These are phyloP conservation scores for Collariella sp. DNA, from an alignment of 495 filamentous ascomycete species.

Conservation along the genomic window DNA sequence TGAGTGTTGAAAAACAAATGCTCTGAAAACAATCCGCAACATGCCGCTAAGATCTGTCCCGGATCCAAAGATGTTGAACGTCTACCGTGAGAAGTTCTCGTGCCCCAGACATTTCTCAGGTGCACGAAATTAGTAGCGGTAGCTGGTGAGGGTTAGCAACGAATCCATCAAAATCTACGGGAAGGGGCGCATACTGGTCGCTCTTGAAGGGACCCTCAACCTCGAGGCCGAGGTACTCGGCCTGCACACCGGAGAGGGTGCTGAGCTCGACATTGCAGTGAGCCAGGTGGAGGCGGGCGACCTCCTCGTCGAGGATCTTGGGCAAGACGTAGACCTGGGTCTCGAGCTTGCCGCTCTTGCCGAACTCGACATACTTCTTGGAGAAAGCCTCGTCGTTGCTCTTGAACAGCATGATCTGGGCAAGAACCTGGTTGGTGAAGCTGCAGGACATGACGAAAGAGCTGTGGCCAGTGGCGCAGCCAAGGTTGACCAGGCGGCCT, in stretches of 20 bases:
- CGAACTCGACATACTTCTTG: slow-evolving; percentile 92
- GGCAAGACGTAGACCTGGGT: slow-evolving; percentile 94
- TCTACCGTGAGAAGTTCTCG: slow-evolving; percentile 12
- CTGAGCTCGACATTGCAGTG: slow-evolving; percentile 95
- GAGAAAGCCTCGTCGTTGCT: slow-evolving; percentile 76
- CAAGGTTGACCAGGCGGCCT: slow-evolving; percentile 97
- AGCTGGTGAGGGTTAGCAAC: slow-evolving; percentile 36
- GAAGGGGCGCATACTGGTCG: slow-evolving; percentile 50
- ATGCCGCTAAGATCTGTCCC: slow-evolving; percentile 22
- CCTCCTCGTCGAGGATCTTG: slow-evolving; percentile 98
- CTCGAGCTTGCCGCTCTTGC: slow-evolving; percentile 75
- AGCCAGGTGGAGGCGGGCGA: slow-evolving; percentile 82
- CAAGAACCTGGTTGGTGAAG: slow-evolving; percentile 99
- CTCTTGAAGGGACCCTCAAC: slow-evolving; percentile 89
- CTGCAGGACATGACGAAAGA: slow-evolving; percentile 99
- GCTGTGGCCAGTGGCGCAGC: slow-evolving; percentile 97
- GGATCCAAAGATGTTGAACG: slow-evolving; percentile 23
- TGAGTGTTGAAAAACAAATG: slow-evolving; percentile 42
- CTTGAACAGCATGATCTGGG: slow-evolving; percentile 98
- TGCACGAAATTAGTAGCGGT: slow-evolving; percentile 46
- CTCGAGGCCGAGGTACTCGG: slow-evolving; percentile 84
- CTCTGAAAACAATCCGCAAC: slow-evolving; percentile 18
- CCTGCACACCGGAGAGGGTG: slow-evolving; percentile 73
- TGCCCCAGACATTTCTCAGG: slow-evolving; percentile 9
- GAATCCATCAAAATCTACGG: not conserved